Evolutionary conservation across 352 stramenopile genomes (phyloP).

Genomic region (Pythium chondricola): DNA sequence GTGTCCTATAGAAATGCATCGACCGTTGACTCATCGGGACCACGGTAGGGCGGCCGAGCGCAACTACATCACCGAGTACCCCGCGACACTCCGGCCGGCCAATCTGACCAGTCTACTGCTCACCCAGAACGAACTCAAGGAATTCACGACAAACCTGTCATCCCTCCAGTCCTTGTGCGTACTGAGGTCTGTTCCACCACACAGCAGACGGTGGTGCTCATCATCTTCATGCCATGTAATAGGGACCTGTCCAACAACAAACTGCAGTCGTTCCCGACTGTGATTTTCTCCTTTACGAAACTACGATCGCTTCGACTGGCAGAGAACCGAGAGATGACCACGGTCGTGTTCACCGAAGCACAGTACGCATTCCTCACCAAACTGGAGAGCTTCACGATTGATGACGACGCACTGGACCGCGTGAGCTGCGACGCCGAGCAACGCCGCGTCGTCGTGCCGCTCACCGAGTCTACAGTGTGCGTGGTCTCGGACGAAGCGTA

Average conservation of each 20-base stretch:
- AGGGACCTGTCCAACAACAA: conserved; percentile 16
- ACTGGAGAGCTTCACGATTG: conserved; percentile 10
- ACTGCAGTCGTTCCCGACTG: conserved; percentile 5
- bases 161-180: conserved; percentile 8
- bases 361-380: conserved; percentile 3
- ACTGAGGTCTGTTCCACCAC: not conserved
- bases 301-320: conserved; percentile 9
- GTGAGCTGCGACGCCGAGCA: conserved; percentile 7
- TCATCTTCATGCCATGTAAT: no score
- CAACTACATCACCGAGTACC: conserved; percentile 2
- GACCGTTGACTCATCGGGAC: not conserved
- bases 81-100: not conserved
- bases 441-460: conserved; percentile 2
- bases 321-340: conserved; percentile 11
- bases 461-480: not conserved
- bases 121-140: conserved; percentile 6
- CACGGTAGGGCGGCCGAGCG: conserved; percentile 1
- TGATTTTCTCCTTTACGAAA: conserved; percentile 6
- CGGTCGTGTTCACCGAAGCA: conserved; percentile 1
- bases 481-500: conserved; percentile 2
- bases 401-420: conserved; percentile 4
- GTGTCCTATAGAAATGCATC: not conserved
- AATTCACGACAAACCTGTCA: not conserved
- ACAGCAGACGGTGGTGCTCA: not conserved
- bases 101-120: conserved; percentile 3